Evolutionary conservation across 805 yeast genomes (phyloP), one percentile per base, ranked within the genome.

Genomic region (Myxozyma vanderwaltii): DNA sequence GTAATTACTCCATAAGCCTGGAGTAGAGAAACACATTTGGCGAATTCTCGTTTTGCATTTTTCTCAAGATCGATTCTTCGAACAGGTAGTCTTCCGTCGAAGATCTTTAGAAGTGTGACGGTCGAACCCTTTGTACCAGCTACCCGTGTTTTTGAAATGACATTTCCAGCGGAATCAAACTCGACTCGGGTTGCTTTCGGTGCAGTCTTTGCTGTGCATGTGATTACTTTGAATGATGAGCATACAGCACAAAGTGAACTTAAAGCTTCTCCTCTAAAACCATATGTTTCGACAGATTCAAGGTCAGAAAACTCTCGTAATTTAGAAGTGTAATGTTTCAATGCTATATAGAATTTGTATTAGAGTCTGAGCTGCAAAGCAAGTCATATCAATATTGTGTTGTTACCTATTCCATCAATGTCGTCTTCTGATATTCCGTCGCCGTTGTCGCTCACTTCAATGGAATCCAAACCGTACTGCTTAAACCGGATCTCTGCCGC

Each of bases 381-480:
- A 41, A 43, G 36, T 31, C 36, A 33, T 19, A 27, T 35, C 33
- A 27, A 33, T 21, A 19, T 23, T 21, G 13, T 26, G 3, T 8
- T 17, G 55, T 6, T 48, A 62, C 65, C 90, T 0, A 87, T 68
- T 1, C 64, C 40, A 0, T 66, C 72, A 50, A 88, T 67, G 47
- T 85, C 85, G 0, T 67, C 75, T 0, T 78, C 76, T 3, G 63
- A 57, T 1, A 91, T 82, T 0, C 97, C 97, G 1, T 21, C 27
- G 0, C 97, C 97, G 70, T 91, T 77, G 71, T 91, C 97, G 1
- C 62, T 61, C 0, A 89, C 84, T 68, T 88, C 90, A 19, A 94
- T 74, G 0, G 83, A 77, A 36, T 86, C 91, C 8, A 86, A 65
- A 0, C 97, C 97, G 71, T 87, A 81, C 64, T 89, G 83, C 66